phyloP scores from a whole-genome alignment of 176 grass and related monocot genomes.

The Phragmites australis region DNA sequence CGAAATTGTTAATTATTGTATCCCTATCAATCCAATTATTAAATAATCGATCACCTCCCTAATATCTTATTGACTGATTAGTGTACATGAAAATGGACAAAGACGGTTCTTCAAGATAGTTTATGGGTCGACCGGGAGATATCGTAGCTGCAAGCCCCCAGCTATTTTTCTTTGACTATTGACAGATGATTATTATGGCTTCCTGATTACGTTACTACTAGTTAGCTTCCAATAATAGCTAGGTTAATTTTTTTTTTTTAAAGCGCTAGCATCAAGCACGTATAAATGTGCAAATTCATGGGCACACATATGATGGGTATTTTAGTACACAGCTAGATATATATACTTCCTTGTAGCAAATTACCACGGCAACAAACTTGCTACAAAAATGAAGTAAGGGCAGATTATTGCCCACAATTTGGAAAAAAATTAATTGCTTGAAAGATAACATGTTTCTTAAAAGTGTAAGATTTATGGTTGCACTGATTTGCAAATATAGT shows the following conservation, averaged over 20 bases:
- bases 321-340: background rate
- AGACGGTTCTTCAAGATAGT: constrained; percentile 6
- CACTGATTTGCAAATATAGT: too few relatives aligned
- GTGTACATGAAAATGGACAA: constrained; percentile 18
- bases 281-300: background rate
- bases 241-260: background rate
- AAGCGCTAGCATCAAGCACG: background rate
- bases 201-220: too few relatives aligned
- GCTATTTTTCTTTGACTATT: too few relatives aligned
- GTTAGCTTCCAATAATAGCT: background rate
- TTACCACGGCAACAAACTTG: background rate
- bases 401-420: too few relatives aligned
- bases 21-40: constrained; percentile 18
- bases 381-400: too few relatives aligned
- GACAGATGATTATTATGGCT: too few relatives aligned
- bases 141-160: too few relatives aligned
- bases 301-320: background rate
- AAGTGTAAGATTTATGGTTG: background rate
- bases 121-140: background rate
- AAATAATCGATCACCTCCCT: background rate
- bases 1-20: background rate
- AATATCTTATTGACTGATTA: constrained; percentile 27
- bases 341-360: too few relatives aligned
- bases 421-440: too few relatives aligned
- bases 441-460: background rate